These are phyloP conservation scores for Candida tibetensis DNA, from an alignment of 805 yeast species.

Conservation along the genomic window DNA sequence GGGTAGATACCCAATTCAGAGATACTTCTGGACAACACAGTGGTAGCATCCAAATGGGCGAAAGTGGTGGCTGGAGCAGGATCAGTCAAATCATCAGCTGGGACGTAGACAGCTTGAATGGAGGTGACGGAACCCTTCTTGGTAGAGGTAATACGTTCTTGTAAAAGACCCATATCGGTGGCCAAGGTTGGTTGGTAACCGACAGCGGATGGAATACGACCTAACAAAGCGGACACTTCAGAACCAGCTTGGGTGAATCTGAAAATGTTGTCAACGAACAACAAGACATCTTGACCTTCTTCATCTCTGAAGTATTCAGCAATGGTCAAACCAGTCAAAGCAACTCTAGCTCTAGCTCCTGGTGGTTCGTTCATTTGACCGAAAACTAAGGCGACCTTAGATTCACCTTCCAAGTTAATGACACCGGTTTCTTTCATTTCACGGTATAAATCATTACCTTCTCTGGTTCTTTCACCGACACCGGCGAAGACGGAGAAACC, in stretches of 20 bases:
- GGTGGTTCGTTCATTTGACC: slow-evolving; percentile 99
- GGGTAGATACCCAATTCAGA: slow-evolving; percentile 99
- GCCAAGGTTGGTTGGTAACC: slow-evolving; percentile 99
- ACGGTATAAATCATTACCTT: slow-evolving; percentile 99
- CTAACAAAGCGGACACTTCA: slow-evolving; percentile 98
- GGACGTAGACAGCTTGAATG: slow-evolving; percentile 99
- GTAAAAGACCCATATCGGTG: slow-evolving; percentile 99
- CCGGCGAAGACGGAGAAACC: slow-evolving; percentile 99
- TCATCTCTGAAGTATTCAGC: slow-evolving; percentile 99
- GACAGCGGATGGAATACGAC: slow-evolving; percentile 99
- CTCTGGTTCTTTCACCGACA: slow-evolving; percentile 99
- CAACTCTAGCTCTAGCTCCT: slow-evolving; percentile 99
- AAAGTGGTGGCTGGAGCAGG: slow-evolving; percentile 99
- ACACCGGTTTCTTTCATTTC: slow-evolving; percentile 99
- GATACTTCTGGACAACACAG: slow-evolving; percentile 99
- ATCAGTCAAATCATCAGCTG: slow-evolving; percentile 99
- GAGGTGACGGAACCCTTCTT: slow-evolving; percentile 99
- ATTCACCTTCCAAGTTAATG: slow-evolving; percentile 98
- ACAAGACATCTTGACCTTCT: slow-evolving; percentile 99
- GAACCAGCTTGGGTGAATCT: slow-evolving; percentile 99
- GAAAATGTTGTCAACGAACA: slow-evolving; percentile 99
- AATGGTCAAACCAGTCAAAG: slow-evolving; percentile 98
- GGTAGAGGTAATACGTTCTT: slow-evolving; percentile 99
- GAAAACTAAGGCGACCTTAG: slow-evolving; percentile 98
- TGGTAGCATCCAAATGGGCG: slow-evolving; percentile 99